These are phyloP conservation scores for Nitzschia palea DNA, from an alignment of 108 stramenopile species.

Conservation along the genomic window DNA sequence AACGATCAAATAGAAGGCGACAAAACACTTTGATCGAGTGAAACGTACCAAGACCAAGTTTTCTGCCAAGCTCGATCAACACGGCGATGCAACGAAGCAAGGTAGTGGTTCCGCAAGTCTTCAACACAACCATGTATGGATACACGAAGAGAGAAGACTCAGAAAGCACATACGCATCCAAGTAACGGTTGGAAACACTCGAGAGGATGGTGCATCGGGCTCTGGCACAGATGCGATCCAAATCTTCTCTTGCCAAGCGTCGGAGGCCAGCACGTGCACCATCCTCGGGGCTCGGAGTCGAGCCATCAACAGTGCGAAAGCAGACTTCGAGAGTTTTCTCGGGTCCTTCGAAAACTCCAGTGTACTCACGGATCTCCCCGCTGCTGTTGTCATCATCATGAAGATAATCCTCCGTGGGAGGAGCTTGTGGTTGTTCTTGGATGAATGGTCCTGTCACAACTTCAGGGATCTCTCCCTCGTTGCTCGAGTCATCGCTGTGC, in stretches of 20 bases:
- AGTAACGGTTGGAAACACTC: conserved; percentile 87
- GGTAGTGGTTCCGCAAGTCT: conserved; percentile 99
- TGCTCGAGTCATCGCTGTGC: conserved; percentile 7
- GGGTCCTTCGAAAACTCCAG: conserved; percentile 85
- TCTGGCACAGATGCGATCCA: conserved; percentile 90
- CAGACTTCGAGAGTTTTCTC: conserved; percentile 88
- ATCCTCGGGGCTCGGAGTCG: conserved; percentile 11
- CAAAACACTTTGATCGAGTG: neutral
- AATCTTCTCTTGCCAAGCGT: conserved; percentile 65
- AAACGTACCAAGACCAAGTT: conserved; percentile 63
- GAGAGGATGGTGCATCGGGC: conserved; percentile 97
- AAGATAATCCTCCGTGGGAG: conserved; percentile 3
- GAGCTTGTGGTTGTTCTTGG: conserved; percentile 19
- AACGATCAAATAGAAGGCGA: neutral
- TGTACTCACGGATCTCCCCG: conserved; percentile 78
- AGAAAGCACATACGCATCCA: conserved; percentile 97
- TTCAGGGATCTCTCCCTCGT: conserved; percentile 4
- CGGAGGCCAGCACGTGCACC: conserved; percentile 75
- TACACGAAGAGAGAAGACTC: conserved; percentile 99
- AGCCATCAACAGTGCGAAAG: conserved; percentile 64
- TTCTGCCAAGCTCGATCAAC: conserved; percentile 87
- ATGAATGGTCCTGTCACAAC: conserved; percentile 8
- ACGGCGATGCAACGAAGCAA: conserved; percentile 94
- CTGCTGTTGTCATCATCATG: conserved; percentile 64
- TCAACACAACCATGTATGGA: conserved; percentile 96